These are phyloP conservation scores for Clarkia xantiana DNA, from an alignment of 345 rosid species.

Conservation along the genomic window DNA sequence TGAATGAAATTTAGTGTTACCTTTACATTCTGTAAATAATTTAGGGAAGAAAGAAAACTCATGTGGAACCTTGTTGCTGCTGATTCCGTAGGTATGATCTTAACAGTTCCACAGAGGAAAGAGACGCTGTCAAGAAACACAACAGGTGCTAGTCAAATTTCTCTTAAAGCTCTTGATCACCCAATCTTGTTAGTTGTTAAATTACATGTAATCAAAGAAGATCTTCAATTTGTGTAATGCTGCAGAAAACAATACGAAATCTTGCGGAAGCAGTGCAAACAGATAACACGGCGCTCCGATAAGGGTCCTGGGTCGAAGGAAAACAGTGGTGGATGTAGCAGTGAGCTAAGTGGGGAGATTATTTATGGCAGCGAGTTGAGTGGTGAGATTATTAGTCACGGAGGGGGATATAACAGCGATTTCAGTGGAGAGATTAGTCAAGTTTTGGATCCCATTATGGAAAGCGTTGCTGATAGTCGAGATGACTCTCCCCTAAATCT, in stretches of 20 bases:
- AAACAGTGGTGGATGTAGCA: conserved; percentile 15
- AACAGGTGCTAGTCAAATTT: conserved; percentile 32
- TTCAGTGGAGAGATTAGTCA: conserved; percentile 8
- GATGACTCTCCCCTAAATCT: no score
- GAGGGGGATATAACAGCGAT: conserved; percentile 21
- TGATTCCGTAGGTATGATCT: conserved; percentile 41
- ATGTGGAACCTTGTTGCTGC: background rate
- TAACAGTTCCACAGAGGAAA: conserved; percentile 55
- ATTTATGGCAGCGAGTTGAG: no score
- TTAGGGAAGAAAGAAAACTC: no score
- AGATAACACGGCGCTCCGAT: conserved; percentile 20
- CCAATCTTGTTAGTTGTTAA: no score
- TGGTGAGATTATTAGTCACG: no score
- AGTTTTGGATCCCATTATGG: conserved; percentile 19
- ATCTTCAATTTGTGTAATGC: background rate
- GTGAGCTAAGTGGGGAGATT: background rate
- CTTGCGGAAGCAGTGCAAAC: conserved; percentile 45
- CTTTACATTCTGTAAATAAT: no score
- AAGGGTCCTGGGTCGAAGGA: conserved; percentile 29
- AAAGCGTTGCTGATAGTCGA: no score
- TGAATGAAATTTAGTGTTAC: no score
- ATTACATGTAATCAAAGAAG: no score
- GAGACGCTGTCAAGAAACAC: conserved; percentile 32
- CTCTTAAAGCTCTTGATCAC: no score
- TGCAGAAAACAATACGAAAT: conserved; percentile 59